phyloP scores from a whole-genome alignment of 2,329 filamentous ascomycete genomes.

The Colletotrichum sp. region DNA sequence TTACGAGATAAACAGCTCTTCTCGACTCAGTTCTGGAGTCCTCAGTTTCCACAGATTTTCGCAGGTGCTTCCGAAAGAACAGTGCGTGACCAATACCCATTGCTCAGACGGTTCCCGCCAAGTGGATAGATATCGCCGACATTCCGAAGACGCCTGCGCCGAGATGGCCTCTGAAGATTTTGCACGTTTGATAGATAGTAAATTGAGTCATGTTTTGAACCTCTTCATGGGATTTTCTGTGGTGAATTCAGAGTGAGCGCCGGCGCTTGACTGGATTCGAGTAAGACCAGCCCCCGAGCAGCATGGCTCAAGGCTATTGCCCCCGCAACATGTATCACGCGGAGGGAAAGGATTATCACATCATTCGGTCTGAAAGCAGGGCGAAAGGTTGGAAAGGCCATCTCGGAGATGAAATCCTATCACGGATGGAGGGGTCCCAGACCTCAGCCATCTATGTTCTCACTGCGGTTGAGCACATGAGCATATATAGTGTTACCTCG shows the following conservation, averaged over 20 bases:
- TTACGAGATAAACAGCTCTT: neutral
- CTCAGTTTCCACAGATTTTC: neutral
- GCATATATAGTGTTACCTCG: neutral
- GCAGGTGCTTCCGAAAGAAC: neutral
- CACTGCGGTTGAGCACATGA: neutral
- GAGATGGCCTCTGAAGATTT: neutral
- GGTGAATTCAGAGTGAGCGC: neutral
- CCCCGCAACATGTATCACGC: neutral
- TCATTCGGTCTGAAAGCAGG: neutral
- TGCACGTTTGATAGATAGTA: neutral
- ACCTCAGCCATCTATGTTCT: neutral
- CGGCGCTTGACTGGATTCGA: neutral
- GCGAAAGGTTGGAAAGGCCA: neutral
- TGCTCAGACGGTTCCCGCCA: neutral
- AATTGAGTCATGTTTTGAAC: neutral
- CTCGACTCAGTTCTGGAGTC: neutral
- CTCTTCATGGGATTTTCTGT: neutral
- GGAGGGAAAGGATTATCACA: neutral
- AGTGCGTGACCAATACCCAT: neutral
- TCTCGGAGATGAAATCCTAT: neutral
- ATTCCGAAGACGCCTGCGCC: neutral
- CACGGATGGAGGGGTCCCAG: neutral
- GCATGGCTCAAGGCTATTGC: neutral
- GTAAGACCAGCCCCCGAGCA: neutral
- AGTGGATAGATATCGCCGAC: neutral